Evolutionary conservation across 768 basidiomycete species (phyloP), one percentile per base, ranked within the genome.

Genomic region (Tulasnella sp.): DNA sequence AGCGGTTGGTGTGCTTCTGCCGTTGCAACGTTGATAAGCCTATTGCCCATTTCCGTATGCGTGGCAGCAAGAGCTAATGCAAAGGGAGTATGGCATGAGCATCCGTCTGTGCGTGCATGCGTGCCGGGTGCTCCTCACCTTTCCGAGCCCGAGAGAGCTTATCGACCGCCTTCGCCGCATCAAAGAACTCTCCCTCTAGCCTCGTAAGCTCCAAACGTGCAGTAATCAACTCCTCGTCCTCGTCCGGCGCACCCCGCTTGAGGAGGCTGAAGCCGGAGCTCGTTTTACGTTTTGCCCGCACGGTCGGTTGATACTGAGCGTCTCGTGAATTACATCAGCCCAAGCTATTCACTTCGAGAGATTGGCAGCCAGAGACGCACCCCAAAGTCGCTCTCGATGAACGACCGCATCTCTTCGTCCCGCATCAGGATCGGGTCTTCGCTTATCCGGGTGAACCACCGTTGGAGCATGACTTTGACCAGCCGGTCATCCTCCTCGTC

Each of bases 381-480:
- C 4, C 98, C 98, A 86, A 99, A 99, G 84, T 99, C 97, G 81
- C 92, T 96, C 85, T 99, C 98, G 79, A 99, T 89, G 83, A 99
- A 99, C 20, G 92, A 92, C 40, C 97, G 90, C 78, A 98, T 84
- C 83, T 99, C 98, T 82, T 99, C 98, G 81, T 99, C 97, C 77
- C 91, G 86, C 55, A 94, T 85, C 40, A 98, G 85, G 75, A 98
- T 94, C 1, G 91, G 90, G 83, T 99, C 95, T 83, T 96, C 95
- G 85, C 93, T 97, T 42, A 99, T 90, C 77, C 98, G 87, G 15
- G 93, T 91, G 75, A 98, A 88, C 97, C 98, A 99, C 79, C 94
- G 87, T 84, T 99, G 98, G 29, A 99, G 87, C 89, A 96, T 95
- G 79, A 96, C 92, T 83, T 93, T 93, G 42, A 99, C 95, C 2